A percentile compares a stretch with the other conserved stretches of the same genome.
phyloP scores from a whole-genome alignment of 1,139 yeast species.

The Suhomyces taliae region DNA sequence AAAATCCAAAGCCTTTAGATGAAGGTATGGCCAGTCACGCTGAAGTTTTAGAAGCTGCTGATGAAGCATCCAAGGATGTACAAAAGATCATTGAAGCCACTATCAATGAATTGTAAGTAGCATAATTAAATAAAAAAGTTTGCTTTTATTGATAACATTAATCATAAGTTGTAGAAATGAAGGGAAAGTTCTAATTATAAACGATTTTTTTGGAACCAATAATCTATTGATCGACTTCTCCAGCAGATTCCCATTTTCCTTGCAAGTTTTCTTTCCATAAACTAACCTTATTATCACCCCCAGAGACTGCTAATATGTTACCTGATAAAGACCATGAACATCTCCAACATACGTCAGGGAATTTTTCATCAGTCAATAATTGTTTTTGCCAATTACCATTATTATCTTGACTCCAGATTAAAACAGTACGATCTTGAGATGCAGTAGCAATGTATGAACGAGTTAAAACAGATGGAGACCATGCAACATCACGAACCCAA shows the following conservation, averaged over 20 bases:
- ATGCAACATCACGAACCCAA: conserved; percentile 98
- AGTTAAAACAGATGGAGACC: conserved; percentile 91
- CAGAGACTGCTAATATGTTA: conserved; percentile 89
- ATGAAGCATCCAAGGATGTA: conserved; percentile 77
- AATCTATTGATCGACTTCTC: conserved; percentile 77
- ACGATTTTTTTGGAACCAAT: neutral
- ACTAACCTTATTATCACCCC: conserved; percentile 94
- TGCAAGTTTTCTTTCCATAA: conserved; percentile 94
- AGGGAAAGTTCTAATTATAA: neutral
- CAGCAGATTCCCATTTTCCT: conserved; percentile 97
- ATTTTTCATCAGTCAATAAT: conserved; percentile 70
- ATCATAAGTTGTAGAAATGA: conserved; percentile 12
- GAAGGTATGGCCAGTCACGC: conserved; percentile 86
- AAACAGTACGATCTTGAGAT: conserved; percentile 92
- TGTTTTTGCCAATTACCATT: conserved; percentile 80
- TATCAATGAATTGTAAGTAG: conserved; percentile 44
- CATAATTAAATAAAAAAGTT: neutral
- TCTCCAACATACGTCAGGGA: conserved; percentile 98
- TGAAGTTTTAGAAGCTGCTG: conserved; percentile 85
- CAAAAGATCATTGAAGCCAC: conserved; percentile 66
- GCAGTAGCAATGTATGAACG: conserved; percentile 96
- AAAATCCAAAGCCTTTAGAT: conserved; percentile 52
- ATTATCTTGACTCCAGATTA: conserved; percentile 83
- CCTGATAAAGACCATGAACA: conserved; percentile 98
- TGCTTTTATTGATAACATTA: conserved; percentile 11